Evolutionary conservation across 257 asterid species (phyloP), one percentile per base, ranked within the genome.

Genomic region (Forsythia suspensa): DNA sequence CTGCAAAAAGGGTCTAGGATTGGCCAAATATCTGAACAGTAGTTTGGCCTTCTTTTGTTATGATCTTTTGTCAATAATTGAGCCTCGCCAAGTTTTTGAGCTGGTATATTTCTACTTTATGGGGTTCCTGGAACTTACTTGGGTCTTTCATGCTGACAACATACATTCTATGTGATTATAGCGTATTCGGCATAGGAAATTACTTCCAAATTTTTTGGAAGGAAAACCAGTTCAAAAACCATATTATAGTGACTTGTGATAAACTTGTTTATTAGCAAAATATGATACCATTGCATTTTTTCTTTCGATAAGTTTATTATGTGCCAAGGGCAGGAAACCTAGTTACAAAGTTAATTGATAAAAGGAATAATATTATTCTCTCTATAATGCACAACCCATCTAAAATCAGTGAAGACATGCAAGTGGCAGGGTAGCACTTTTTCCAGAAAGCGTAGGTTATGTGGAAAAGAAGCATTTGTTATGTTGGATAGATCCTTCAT

Each of bases 31-130:
- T 85, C 87, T 96, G 73, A 96, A 96, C 88, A 94, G 98, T 88
- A 91, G 97, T 80, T 90, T 96, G 94, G 98, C 97, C 80, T 96
- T 96, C 92, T 96, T 96, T 88, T 96, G 99, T 84, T 94, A 94
- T 79, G 99, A 96, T 86, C 98, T 96, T 77, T 85, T 96, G 80
- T 94, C 98, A 70, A 89, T 91, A 78, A 81, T 94, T 69, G 99
- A 96, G 91, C 99, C 98, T 80, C 99, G 97, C 8, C 99, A 96
- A 86, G 99, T 92, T 81, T 96, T 96, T 91, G 99, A 96, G 87
- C 88, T 96, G 99, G 99, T 94, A 87, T 77, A 87, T 74, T 85
- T 75, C 84, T 82, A 67, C 77, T 70, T 80, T 76, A 20, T 51
- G 69, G 65, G 76, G 40, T 73, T 85, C 72, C 21, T 76, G 70